phyloP scores from a whole-genome alignment of 352 stramenopile genomes.

The Phytophthora nicotianae region DNA sequence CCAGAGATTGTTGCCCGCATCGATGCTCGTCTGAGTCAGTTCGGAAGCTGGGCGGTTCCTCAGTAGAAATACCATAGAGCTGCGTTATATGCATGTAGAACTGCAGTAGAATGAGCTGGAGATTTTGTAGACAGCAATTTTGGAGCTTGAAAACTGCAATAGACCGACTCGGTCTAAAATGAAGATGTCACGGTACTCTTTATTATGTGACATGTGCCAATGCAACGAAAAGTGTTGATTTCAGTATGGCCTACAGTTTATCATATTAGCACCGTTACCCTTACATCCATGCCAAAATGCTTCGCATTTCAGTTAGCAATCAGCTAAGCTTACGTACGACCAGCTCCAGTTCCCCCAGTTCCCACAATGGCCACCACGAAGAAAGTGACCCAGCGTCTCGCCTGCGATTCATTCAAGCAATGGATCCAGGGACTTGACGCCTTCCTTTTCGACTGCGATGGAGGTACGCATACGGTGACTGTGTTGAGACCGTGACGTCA shows the following conservation, averaged over 20 bases:
- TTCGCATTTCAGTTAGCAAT: conserved; percentile 34
- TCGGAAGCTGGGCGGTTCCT: conserved; percentile 57
- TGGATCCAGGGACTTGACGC: conserved; percentile 71
- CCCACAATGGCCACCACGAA: conserved; percentile 31
- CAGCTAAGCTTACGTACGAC: too few relatives aligned
- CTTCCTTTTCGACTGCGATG: conserved; percentile 87
- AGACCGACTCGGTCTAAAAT: conserved; percentile 24
- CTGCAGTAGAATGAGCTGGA: conserved; percentile 15
- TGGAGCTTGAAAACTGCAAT: not conserved
- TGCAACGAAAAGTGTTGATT: not conserved
- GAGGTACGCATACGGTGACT: conserved; percentile 44
- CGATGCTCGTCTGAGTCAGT: conserved; percentile 64
- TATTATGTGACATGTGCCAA: conserved; percentile 21
- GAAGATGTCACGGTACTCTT: conserved; percentile 12
- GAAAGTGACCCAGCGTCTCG: conserved; percentile 44
- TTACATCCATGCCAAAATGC: not conserved
- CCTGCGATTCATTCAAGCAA: conserved; percentile 46
- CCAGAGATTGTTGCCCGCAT: conserved; percentile 69
- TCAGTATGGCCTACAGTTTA: conserved; percentile 15
- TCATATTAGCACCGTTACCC: not conserved
- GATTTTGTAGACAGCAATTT: not conserved
- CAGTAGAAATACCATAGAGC: conserved; percentile 20
- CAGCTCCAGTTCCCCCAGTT: not conserved
- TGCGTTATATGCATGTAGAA: not conserved
- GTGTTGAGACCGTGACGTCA: not conserved